phyloP scores from a whole-genome alignment of 1,284 basidiomycete genomes.

The Malassezia globosa region DNA sequence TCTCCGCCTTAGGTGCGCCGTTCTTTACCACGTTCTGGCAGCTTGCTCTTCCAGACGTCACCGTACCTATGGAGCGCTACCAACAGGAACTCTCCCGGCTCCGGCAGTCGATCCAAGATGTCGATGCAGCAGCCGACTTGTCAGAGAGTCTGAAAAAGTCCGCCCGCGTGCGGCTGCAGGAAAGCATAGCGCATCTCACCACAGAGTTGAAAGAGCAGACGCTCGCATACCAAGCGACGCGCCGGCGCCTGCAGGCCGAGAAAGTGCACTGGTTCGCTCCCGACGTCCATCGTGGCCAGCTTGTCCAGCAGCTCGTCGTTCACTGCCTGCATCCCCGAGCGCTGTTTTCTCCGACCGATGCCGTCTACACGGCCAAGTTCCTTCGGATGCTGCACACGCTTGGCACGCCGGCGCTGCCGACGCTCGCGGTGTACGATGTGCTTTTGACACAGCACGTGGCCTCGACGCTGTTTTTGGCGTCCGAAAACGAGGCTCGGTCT shows the following conservation, averaged over 20 bases:
- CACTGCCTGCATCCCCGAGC: constrained; percentile 86
- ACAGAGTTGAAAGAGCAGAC: constrained; percentile 66
- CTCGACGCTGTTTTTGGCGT: constrained; percentile 76
- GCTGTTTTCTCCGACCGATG: constrained; percentile 85
- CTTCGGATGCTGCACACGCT: constrained; percentile 74
- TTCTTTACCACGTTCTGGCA: constrained; percentile 47
- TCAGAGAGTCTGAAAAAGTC: constrained; percentile 25
- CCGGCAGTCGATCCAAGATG: constrained; percentile 24
- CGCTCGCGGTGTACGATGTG: constrained; percentile 71
- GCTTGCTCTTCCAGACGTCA: constrained; percentile 36
- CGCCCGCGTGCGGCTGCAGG: constrained; percentile 33
- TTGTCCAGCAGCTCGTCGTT: constrained; percentile 57
- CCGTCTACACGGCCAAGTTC: constrained; percentile 82
- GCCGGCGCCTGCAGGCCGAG: constrained; percentile 66
- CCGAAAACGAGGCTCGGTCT: constrained; percentile 89
- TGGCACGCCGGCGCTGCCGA: constrained; percentile 76
- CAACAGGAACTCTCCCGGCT: constrained; percentile 36
- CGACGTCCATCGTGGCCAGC: constrained; percentile 16
- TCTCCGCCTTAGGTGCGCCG: constrained; percentile 24
- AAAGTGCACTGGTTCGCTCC: constrained; percentile 71
- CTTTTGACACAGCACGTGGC: constrained; percentile 53
- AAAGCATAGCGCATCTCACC: constrained; percentile 36
- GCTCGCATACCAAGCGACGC: constrained; percentile 59
- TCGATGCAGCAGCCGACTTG: constrained; percentile 18
- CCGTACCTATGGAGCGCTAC: constrained; percentile 45